Percentiles rank a stretch among this genome's conserved stretches.
phyloP scores from a whole-genome alignment of 2,329 filamentous ascomycete species.

The Elsinoe batatas region DNA sequence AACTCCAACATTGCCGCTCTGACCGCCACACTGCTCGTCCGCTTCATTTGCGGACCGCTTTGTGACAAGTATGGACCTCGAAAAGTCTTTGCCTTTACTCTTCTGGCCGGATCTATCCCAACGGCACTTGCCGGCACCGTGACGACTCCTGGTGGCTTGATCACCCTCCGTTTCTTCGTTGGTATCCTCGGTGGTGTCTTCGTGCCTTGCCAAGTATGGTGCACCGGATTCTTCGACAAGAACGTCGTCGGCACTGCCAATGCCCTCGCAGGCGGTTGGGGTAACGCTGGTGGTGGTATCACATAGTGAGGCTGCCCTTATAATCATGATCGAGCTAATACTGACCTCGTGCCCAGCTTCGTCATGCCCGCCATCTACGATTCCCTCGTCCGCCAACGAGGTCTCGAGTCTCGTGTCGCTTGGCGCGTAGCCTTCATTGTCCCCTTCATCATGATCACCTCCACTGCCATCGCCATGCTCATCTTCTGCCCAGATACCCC shows the following conservation, averaged over 20 bases:
- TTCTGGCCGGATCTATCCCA: constrained; percentile 64
- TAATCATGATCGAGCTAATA: neutral
- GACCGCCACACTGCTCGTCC: constrained; percentile 58
- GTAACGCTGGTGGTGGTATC: constrained; percentile 74
- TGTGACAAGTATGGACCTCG: constrained; percentile 74
- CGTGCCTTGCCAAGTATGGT: constrained; percentile 79
- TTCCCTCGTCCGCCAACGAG: constrained; percentile 49
- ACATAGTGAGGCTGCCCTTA: constrained; percentile 74
- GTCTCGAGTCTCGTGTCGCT: constrained; percentile 54
- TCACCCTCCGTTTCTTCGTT: constrained; percentile 62
- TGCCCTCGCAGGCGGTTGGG: constrained; percentile 68
- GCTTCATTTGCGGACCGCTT: constrained; percentile 62
- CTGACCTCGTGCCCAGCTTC: constrained; percentile 13
- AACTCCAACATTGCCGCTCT: constrained; percentile 83
- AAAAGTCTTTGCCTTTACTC: constrained; percentile 58
- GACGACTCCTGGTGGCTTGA: constrained; percentile 52
- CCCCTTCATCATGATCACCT: constrained; percentile 64
- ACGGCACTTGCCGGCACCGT: constrained; percentile 68
- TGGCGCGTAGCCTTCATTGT: constrained; percentile 77
- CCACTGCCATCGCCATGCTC: constrained; percentile 55
- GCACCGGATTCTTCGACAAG: constrained; percentile 56
- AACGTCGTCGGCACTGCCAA: constrained; percentile 79
- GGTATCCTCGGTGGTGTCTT: constrained; percentile 65
- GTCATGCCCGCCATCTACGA: constrained; percentile 61
- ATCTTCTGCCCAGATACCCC: constrained; percentile 69